These are phyloP conservation scores for Paraleonurus japonicus DNA, from an alignment of 257 asterid genomes.

Conservation along the genomic window DNA sequence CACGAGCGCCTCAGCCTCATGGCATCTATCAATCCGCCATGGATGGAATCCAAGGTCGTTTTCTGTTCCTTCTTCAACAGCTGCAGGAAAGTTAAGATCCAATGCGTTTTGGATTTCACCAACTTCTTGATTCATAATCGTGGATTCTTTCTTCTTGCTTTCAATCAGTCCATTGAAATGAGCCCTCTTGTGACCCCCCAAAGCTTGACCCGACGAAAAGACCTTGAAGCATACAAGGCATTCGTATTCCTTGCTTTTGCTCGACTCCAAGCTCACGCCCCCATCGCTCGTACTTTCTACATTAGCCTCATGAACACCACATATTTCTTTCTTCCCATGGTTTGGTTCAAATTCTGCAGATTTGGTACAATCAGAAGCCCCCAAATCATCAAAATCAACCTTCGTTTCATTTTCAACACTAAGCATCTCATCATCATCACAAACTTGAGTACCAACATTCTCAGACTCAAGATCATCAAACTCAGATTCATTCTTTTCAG, in stretches of 20 bases:
- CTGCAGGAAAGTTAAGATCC: constrained; percentile 50
- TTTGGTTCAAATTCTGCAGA: constrained; percentile 17
- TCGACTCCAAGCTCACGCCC: constrained; percentile 16
- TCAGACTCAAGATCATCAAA: constrained; percentile 25
- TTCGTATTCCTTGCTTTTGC: constrained; percentile 33
- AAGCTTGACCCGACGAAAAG: constrained; percentile 73
- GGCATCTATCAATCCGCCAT: constrained; percentile 45
- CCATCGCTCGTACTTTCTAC: constrained; percentile 13
- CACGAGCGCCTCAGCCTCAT: constrained; percentile 28
- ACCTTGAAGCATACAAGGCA: constrained; percentile 67
- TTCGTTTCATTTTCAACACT: constrained; percentile 11
- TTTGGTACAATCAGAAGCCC: not conserved
- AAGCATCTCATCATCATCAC: constrained; percentile 27
- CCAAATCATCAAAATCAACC: constrained; percentile 18
- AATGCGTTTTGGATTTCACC: constrained; percentile 23
- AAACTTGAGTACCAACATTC: constrained; percentile 21
- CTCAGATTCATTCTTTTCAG: constrained; percentile 32
- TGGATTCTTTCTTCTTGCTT: constrained; percentile 30
- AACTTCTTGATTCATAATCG: constrained; percentile 30
- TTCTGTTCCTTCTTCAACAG: constrained; percentile 29
- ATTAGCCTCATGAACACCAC: constrained; percentile 18
- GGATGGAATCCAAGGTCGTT: constrained; percentile 26
- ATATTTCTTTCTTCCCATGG: constrained; percentile 20
- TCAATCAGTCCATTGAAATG: constrained; percentile 45
- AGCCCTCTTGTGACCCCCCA: constrained; percentile 91